Conservation (phyloP, 2,329 filamentous ascomycete species). For the Graphilbum fragrans region DNA sequence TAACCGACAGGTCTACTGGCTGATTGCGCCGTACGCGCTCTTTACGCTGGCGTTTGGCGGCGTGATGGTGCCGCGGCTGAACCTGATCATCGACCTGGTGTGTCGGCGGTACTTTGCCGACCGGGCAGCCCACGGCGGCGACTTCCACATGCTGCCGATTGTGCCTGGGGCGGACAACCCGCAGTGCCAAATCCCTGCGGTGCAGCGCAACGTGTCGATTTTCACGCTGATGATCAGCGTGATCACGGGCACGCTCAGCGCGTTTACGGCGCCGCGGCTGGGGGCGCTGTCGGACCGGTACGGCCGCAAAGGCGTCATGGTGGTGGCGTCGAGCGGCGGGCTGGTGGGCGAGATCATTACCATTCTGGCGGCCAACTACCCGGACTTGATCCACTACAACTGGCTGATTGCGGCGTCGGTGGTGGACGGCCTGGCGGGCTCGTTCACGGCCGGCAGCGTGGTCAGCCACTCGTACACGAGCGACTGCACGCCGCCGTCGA, state of each 20-base stretch:
- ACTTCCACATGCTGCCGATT: slow-evolving; percentile 49
- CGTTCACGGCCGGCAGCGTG: slow-evolving; percentile 70
- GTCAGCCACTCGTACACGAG: slow-evolving; percentile 77
- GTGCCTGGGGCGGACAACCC: slow-evolving; percentile 58
- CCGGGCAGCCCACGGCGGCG: slow-evolving; percentile 35
- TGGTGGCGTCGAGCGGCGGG: slow-evolving; percentile 61
- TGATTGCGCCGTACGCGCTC: slow-evolving; percentile 67
- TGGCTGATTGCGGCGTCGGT: slow-evolving; percentile 67
- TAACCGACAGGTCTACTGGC: slow-evolving; percentile 73
- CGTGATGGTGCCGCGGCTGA: slow-evolving; percentile 73
- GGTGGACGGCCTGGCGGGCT: slow-evolving; percentile 75
- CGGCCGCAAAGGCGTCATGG: slow-evolving; percentile 65
- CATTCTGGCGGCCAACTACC: slow-evolving; percentile 64
- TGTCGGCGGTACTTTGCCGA: slow-evolving; percentile 76
- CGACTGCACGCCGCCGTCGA: slow-evolving; percentile 74
- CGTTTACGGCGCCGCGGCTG: slow-evolving; percentile 69
- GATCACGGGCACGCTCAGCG: slow-evolving; percentile 63
- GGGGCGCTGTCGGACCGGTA: slow-evolving; percentile 79
- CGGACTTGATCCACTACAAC: slow-evolving; percentile 60
- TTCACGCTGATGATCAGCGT: slow-evolving; percentile 71
- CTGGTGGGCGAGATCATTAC: slow-evolving; percentile 64
- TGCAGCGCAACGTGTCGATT: slow-evolving; percentile 63
- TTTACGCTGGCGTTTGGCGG: slow-evolving; percentile 82
- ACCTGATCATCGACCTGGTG: slow-evolving; percentile 72
- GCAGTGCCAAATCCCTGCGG: slow-evolving; percentile 63